Evolutionary conservation across 202 grass and related monocot genomes (phyloP), one percentile per base, ranked within the genome.

Genomic region (Saccharum hybrid): DNA sequence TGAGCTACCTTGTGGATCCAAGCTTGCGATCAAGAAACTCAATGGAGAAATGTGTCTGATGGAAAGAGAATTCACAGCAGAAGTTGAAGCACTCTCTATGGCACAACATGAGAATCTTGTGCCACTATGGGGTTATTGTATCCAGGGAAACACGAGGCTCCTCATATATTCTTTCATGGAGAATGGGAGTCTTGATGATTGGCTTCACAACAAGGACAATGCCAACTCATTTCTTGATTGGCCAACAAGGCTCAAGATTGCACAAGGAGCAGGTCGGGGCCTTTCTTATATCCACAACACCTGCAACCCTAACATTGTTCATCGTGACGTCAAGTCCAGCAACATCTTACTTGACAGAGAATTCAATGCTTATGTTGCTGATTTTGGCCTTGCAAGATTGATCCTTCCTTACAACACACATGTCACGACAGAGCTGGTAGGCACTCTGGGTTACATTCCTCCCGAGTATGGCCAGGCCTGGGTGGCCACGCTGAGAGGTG

Each of bases 101-200:
- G 90, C 90, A 48, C 88, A 92, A 49, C 90, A 97, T 72, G 87
- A 88, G 40, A 97, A 97, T 51, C 92, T 97, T 0, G 94, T 97
- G 45, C 82, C 92, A 45, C 76, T 97, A 26, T 90, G 88, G 86
- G 94, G 94, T 19, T 97, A 94, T 67, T 97, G 90, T 84, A 97
- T 92, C 57, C 86, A 86, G 59, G 84, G 90, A 74, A 92, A 76
- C 72, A 61, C 89, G 9, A 94, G 90, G 68, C 81, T 97, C 71
- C 78, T 97, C 68, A 93, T 97, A 81, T 97, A 91, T 87, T 97
- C 94, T 80, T 97, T 92, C 83, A 97, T 97, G 94, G 92, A 97
- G 78, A 97, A 97, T 83, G 94, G 94, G 8, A 97, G 94, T 62
- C 87, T 97, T 36, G 94, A 97, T 8, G 93, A 94, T 80, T 98